Base-by-base conservation (phyloP, 2,329 filamentous ascomycete species). In the Pyrenophora teres region DNA sequence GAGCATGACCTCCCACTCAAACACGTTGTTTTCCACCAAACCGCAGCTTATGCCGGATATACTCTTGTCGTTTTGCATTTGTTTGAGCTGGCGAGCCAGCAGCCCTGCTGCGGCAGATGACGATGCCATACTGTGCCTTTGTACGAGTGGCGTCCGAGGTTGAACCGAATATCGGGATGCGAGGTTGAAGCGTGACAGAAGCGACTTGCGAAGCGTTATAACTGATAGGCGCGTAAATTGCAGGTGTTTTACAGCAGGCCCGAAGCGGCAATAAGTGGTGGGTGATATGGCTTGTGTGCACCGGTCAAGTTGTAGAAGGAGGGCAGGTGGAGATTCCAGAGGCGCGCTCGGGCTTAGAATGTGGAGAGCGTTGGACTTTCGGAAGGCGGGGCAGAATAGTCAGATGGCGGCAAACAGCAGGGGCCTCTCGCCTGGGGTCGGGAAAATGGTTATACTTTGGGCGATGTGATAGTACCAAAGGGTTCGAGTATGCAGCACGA, bases 1-100 rank as follows among this genome's bases (percentile, higher is more conserved):
- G 55, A 99, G 85, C 89, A 97, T 96, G 16, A 97, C 92, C 75
- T 97, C 92, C 94, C 94, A 99, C 78, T 96, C 89, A 62, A 97
- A 97, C 8, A 97, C 86, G 72, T 96, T 88, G 73, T 89, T 89
- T 67, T 87, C 86, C 45, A 92, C 86, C 37, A 99, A 80, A 0
- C 94, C 94, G 67, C 91, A 96, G 56, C 92, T 97, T 69, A 97
- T 96, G 46, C 93, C 94, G 0, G 91, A 91, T 40, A 97, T 88
- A 74, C 96, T 92, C 71, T 92, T 93, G 73, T 90, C 87, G 19
- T 83, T 86, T 76, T 96, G 90, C 85, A 99, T 97, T 72, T 95
- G 87, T 79, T 96, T 96, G 60, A 97, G 85, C 77, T 97, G 93
- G 50, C 89, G 86, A 64, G 83, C 80, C 40, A 99, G 85, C 59